phyloP scores from a whole-genome alignment of 169 alveolate species.

The Besnoitia besnoiti region DNA sequence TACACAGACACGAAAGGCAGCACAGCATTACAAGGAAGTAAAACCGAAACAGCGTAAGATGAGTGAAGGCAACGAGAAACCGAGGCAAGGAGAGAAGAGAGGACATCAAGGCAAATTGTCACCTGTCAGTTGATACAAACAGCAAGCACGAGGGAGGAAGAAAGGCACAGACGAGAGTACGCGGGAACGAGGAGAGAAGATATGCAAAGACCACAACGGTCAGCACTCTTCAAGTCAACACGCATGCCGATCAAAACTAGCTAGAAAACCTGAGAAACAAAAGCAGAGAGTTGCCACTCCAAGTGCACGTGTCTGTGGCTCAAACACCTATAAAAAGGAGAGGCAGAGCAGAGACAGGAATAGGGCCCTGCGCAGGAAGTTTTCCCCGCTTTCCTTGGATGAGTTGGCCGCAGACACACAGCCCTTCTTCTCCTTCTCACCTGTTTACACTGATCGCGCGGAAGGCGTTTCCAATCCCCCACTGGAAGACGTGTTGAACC shows the following conservation, averaged over 20 bases:
- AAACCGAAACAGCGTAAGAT: neutral
- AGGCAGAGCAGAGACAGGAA: neutral
- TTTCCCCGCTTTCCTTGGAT: neutral
- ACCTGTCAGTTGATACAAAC: too few relatives aligned
- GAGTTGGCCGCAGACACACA: neutral
- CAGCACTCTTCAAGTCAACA: too few relatives aligned
- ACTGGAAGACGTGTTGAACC: slow-evolving; percentile 27
- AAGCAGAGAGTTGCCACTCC: too few relatives aligned
- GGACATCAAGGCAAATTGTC: too few relatives aligned
- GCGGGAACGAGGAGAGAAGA: too few relatives aligned
- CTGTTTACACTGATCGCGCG: slow-evolving; percentile 23
- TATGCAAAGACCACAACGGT: too few relatives aligned
- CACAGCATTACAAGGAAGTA: neutral
- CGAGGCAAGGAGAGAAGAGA: neutral
- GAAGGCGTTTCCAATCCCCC: slow-evolving; percentile 38
- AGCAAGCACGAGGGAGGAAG: neutral
- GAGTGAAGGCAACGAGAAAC: neutral
- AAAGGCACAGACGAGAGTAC: neutral
- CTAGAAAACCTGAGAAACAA: too few relatives aligned
- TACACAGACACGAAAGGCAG: slow-evolving; percentile 24
- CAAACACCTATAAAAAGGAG: neutral
- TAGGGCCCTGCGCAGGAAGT: neutral
- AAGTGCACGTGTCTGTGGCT: too few relatives aligned
- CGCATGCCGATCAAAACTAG: too few relatives aligned
- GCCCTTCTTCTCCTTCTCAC: neutral